These are phyloP conservation scores for Cornus controversa DNA, from an alignment of 148 eudicot genomes.

Conservation along the genomic window DNA sequence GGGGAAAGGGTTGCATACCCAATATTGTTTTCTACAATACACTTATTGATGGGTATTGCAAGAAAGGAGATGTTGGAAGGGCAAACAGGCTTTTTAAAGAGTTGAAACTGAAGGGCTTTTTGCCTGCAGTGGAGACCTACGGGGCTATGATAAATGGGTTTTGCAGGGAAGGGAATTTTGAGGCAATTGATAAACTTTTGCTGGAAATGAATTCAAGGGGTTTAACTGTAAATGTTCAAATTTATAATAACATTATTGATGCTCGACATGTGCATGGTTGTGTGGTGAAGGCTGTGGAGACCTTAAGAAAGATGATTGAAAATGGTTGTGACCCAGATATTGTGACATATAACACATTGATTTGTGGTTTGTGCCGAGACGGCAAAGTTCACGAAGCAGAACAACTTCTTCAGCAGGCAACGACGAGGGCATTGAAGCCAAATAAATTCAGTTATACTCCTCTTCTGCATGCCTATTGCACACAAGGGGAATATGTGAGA, in stretches of 20 bases:
- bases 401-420: constrained; percentile 46
- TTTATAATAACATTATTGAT: constrained; percentile 72
- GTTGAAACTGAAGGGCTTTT: constrained; percentile 68
- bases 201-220: constrained; percentile 75
- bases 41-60: constrained; percentile 79
- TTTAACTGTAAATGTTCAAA: constrained; percentile 45
- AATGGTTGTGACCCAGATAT: constrained; percentile 64
- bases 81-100: constrained; percentile 47
- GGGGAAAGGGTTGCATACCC: constrained; percentile 81
- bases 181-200: constrained; percentile 54
- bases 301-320: constrained; percentile 48
- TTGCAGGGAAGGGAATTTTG: constrained; percentile 63
- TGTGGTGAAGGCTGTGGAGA: constrained; percentile 47
- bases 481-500: constrained; percentile 56
- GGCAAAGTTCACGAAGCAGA: constrained; percentile 73
- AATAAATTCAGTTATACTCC: constrained; percentile 79
- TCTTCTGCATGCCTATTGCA: constrained; percentile 58
- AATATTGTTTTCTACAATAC: constrained; percentile 79
- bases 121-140: constrained; percentile 73
- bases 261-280: constrained; percentile 51
- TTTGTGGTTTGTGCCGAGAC: constrained; percentile 48
- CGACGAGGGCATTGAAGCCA: constrained; percentile 43
- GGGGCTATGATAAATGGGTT: constrained; percentile 70
- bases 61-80: constrained; percentile 52
- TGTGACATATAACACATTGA: constrained; percentile 66